These are phyloP conservation scores for Daldinia childiae DNA, from an alignment of 495 filamentous ascomycete genomes.

Conservation along the genomic window DNA sequence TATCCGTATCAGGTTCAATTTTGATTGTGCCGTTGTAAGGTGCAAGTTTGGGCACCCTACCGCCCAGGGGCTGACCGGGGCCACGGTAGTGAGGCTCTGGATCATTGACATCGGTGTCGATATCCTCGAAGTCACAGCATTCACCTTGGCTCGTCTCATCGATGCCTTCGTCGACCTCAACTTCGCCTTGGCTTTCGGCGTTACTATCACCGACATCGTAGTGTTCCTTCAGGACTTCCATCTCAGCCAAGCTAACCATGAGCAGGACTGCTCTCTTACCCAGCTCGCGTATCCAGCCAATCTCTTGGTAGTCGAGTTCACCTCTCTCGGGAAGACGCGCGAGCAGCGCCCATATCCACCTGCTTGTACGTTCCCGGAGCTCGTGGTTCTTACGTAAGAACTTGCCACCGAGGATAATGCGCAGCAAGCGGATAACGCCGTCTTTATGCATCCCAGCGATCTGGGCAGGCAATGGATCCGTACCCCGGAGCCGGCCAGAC, in stretches of 20 bases:
- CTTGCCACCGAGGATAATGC: slow-evolving; percentile 54
- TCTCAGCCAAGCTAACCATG: slow-evolving; percentile 61
- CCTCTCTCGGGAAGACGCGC: slow-evolving; percentile 66
- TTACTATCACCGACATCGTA: slow-evolving; percentile 47
- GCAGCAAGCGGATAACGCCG: slow-evolving; percentile 65
- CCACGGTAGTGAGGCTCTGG: slow-evolving; percentile 32
- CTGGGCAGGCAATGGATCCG: slow-evolving; percentile 73
- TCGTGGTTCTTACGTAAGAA: slow-evolving; percentile 58
- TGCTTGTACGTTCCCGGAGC: slow-evolving; percentile 59
- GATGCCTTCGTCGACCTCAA: slow-evolving; percentile 38
- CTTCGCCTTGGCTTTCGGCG: slow-evolving; percentile 38
- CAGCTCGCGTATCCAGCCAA: slow-evolving; percentile 66
- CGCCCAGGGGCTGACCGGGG: background rate
- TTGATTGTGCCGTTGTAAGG: background rate
- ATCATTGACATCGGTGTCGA: slow-evolving; percentile 42
- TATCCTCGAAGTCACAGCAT: slow-evolving; percentile 31
- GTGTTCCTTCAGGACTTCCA: slow-evolving; percentile 53
- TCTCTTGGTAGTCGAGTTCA: slow-evolving; percentile 64
- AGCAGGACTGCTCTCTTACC: slow-evolving; percentile 66
- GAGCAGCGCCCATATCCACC: slow-evolving; percentile 71
- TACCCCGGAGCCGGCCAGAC: slow-evolving; percentile 58
- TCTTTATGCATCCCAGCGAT: slow-evolving; percentile 73
- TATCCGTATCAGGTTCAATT: background rate
- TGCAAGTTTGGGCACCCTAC: background rate
- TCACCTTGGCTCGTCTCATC: slow-evolving; percentile 37